Evolutionary conservation across 2,329 filamentous ascomycete genomes (phyloP), one percentile per base, ranked within the genome.

Genomic region (Didymellaceae sp.): DNA sequence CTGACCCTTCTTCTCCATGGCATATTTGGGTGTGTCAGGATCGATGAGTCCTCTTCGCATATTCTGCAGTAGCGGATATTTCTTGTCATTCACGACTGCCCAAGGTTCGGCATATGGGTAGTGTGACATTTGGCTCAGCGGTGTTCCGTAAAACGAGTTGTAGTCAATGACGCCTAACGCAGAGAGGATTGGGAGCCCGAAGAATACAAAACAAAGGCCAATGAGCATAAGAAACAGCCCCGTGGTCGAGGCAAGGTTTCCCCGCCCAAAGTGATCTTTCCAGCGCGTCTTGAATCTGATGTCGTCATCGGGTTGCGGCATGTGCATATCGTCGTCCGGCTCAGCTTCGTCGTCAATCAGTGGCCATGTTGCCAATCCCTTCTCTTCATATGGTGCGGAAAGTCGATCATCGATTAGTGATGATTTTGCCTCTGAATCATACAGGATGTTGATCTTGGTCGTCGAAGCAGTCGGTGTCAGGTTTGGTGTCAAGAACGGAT

Each of bases 241-340:
- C 30, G 77, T 44, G 42, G 74, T 69, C 25, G 75, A 78, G 26
- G 71, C 62, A 38, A 80, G 68, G 41, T 74, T 76, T 10, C 74
- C 73, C 37, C 69, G 70, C 6, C 72, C 67, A 41, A 80, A 78
- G 55, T 77, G 77, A 17, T 82, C 78, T 39, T 66, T 73, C 51
- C 73, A 66, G 13, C 62, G 74, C 6, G 77, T 66, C 55, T 73
- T 79, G 63, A 73, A 73, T 32, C 58, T 66, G 49, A 74, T 69
- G 51, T 81, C 79, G 45, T 80, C 77, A 55, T 81, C 78, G 39
- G 76, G 76, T 37, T 71, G 69, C 8, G 81, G 80, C 71, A 80
- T 78, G 51, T 83, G 81, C 66, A 82, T 74, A 20, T 78, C 77
- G 54, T 83, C 81, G 54, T 83, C 81, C 20, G 74, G 74, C 59